Conservation (phyloP, 1,284 basidiomycete genomes). For the Trichosporon faecale region DNA sequence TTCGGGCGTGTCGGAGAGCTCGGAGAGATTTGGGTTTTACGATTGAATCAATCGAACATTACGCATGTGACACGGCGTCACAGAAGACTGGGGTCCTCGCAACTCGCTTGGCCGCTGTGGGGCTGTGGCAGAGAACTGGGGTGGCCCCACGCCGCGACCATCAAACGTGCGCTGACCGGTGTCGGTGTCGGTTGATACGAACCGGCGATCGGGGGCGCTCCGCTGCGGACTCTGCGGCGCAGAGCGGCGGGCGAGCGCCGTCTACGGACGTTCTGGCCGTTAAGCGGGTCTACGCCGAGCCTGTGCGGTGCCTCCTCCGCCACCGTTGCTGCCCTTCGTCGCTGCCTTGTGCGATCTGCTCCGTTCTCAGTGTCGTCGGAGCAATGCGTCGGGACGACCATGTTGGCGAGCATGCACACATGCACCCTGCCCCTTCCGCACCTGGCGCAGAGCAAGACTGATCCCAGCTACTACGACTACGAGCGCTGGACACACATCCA, state of each 20-base stretch:
- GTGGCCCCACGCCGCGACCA: not conserved
- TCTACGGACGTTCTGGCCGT: too few species aligned
- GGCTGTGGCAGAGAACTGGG: too few species aligned
- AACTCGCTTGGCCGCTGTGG: not conserved
- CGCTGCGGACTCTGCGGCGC: not conserved
- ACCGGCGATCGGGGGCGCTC: not conserved
- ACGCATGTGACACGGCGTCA: not conserved
- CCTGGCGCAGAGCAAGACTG: not conserved
- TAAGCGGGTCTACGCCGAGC: too few species aligned
- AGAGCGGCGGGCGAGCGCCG: not conserved
- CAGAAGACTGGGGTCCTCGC: not conserved
- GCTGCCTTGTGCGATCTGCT: too few species aligned
- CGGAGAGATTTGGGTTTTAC: not conserved
- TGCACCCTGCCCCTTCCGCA: too few species aligned
- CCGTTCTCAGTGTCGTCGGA: too few species aligned
- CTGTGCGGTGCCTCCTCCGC: too few species aligned
- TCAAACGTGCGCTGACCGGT: not conserved
- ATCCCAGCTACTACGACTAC: slow-evolving; percentile 26
- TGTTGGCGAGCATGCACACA: too few species aligned
- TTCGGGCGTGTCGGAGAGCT: not conserved
- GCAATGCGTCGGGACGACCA: too few species aligned
- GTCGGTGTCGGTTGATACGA: not conserved
- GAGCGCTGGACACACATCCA: not conserved
- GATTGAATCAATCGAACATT: not conserved
- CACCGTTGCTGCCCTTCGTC: too few species aligned